Conservation (phyloP, 371 early-diverging fungal species). For the Syncephalastrum monosporum region DNA sequence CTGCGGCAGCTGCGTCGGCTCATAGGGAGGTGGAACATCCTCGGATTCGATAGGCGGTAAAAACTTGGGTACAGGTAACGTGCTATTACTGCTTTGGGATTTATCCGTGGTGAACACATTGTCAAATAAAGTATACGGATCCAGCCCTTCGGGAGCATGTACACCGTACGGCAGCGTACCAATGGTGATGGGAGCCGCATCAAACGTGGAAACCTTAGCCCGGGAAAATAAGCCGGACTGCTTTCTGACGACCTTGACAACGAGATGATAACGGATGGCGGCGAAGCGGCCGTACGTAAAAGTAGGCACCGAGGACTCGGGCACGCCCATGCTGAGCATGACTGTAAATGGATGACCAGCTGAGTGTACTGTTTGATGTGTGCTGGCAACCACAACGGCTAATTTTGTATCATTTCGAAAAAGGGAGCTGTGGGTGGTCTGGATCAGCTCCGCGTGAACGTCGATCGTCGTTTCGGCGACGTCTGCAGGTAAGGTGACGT, state of each 20-base stretch:
- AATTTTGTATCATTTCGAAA: too few relatives aligned
- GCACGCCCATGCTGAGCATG: constrained; percentile 14
- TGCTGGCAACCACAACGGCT: too few relatives aligned
- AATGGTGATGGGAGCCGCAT: constrained; percentile 22
- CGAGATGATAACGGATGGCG: constrained; percentile 20
- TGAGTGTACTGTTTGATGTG: too few relatives aligned
- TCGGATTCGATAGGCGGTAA: constrained; percentile 26
- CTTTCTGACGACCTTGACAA: constrained; percentile 21
- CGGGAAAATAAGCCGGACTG: constrained; percentile 3
- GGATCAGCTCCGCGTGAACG: too few relatives aligned
- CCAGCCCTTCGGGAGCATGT: constrained; percentile 27
- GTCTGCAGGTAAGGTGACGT: too few relatives aligned
- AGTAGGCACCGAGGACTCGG: constrained; percentile 27
- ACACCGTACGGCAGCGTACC: constrained; percentile 37
- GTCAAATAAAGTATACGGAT: constrained; percentile 18
- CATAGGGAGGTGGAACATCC: constrained; percentile 30
- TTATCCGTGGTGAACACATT: constrained; percentile 3
- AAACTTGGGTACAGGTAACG: constrained; percentile 23
- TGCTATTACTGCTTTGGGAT: constrained; percentile 1
- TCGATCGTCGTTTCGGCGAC: too few relatives aligned
- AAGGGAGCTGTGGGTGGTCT: too few relatives aligned
- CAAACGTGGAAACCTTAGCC: constrained; percentile 8
- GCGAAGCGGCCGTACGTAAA: constrained; percentile 29
- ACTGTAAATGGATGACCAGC: too few relatives aligned
- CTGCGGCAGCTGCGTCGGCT: constrained; percentile 48